phyloP scores from a whole-genome alignment of 148 eudicot species.

The Agrostemma githago region DNA sequence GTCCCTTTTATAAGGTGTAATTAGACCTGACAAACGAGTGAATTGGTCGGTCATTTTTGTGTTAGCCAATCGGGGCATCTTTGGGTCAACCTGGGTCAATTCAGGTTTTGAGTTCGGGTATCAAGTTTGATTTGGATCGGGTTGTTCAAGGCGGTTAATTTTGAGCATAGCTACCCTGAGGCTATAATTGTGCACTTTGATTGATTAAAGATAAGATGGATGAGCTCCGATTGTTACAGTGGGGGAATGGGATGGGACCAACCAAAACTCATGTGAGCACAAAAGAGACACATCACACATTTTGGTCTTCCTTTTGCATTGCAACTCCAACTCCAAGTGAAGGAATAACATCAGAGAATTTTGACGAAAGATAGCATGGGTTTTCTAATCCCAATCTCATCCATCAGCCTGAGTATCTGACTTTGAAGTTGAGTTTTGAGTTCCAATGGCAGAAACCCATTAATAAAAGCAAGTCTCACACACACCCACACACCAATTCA shows the following conservation, averaged over 20 bases:
- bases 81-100: too few species aligned
- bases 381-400: not conserved
- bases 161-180: not conserved
- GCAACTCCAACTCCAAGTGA: not conserved
- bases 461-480: constrained; percentile 10
- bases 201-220: constrained; percentile 3
- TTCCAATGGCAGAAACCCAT: constrained; percentile 15
- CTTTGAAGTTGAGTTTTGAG: not conserved
- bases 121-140: too few species aligned
- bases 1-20: too few species aligned
- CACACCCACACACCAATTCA: not conserved
- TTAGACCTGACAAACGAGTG: too few species aligned
- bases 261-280: constrained; percentile 24
- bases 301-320: not conserved
- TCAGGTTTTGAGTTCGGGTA: too few species aligned
- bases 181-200: not conserved
- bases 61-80: too few species aligned
- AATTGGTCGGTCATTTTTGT: too few species aligned
- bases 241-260: not conserved
- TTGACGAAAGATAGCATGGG: not conserved
- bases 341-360: too few species aligned
- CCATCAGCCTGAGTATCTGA: not conserved
- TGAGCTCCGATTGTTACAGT: not conserved
- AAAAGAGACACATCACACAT: constrained; percentile 30
- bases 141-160: too few species aligned